Evolutionary conservation across 2,329 filamentous ascomycete species (phyloP).

Genomic region (Colletotrichum scovillei): DNA sequence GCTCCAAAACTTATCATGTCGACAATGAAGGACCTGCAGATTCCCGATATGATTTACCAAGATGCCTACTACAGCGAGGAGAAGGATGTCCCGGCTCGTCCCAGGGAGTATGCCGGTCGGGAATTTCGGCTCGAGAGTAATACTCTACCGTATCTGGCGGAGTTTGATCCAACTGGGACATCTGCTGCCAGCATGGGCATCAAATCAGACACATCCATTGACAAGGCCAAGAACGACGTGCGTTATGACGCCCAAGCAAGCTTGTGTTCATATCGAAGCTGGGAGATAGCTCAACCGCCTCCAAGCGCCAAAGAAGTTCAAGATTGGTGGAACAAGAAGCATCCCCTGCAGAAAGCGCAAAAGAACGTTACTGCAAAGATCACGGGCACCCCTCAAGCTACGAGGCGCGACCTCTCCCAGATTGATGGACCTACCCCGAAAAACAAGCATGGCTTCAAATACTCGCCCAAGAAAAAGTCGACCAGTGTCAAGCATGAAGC

Average conservation of each 20-base stretch:
- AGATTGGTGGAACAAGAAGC: constrained; percentile 69
- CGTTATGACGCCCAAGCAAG: constrained; percentile 58
- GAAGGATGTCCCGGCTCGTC: constrained; percentile 80
- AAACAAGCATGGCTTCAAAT: constrained; percentile 86
- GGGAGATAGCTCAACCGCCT: constrained; percentile 80
- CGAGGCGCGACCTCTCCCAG: constrained; percentile 72
- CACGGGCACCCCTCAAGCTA: constrained; percentile 33
- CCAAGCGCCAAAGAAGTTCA: constrained; percentile 78
- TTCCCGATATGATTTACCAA: constrained; percentile 81
- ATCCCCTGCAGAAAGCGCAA: constrained; percentile 34
- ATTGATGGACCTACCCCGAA: constrained; percentile 90
- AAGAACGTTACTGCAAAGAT: constrained; percentile 34
- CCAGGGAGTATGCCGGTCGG: constrained; percentile 86
- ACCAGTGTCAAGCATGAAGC: constrained; percentile 85
- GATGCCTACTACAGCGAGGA: constrained; percentile 89
- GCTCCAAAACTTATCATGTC: constrained; percentile 56
- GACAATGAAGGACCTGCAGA: constrained; percentile 66
- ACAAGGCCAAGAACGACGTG: constrained; percentile 63
- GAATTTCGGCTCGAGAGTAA: constrained; percentile 84
- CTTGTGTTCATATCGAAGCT: constrained; percentile 73
- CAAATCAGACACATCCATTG: constrained; percentile 56
- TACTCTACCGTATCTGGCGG: constrained; percentile 81
- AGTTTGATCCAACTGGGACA: constrained; percentile 74
- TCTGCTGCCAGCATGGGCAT: constrained; percentile 67
- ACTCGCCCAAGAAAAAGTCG: constrained; percentile 79